Base-by-base conservation (phyloP, 2,329 filamentous ascomycete genomes). In the Colletotrichum sp. region DNA sequence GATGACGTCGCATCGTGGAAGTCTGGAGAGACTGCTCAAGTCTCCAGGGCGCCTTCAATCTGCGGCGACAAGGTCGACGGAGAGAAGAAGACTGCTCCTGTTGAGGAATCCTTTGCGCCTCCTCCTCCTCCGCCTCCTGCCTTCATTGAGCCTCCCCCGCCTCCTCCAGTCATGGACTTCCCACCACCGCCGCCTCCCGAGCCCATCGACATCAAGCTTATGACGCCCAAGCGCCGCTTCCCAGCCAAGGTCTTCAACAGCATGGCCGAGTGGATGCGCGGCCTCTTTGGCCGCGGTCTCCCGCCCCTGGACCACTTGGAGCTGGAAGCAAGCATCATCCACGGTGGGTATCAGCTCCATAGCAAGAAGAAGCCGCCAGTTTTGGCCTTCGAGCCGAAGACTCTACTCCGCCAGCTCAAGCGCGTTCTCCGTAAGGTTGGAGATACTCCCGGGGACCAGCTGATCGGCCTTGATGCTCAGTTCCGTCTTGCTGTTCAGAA, bases 1-100 rank as follows among this genome's bases (percentile, higher is more conserved):
- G 73, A 72, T 34, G 68, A 67, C 12, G 43, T 58, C 16, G 64
- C 56, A 12, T 68, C 73, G 24, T 75, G 73, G 73, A 73, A 64
- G 64, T 75, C 73, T 18, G 73, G 73, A 5, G 64, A 48, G 24
- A 75, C 73, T 4, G 73, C 64, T 16, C 64, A 73, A 3, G 70
- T 64, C 32, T 73, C 69, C 8, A 68, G 38, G 8, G 30, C 70
- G 26, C 43, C 73, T 13, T 68, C 62, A 2, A 6, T 38, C 6
- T 68, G 70, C 21, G 58, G 58, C 9, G 56, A 30, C 8, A 73
- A 73, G 58, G n/a, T 28, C 8, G 56, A 15, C 8, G 56, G 68
- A 30, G 66, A 73, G 24, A 21, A 52, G 28, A 61, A 68, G 34
- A 21, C 15, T 1, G 4, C 4, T 32, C n/a, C 32, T 9, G 48